phyloP scores from a whole-genome alignment of 441 rosid genomes.

The Erodium moschatum region DNA sequence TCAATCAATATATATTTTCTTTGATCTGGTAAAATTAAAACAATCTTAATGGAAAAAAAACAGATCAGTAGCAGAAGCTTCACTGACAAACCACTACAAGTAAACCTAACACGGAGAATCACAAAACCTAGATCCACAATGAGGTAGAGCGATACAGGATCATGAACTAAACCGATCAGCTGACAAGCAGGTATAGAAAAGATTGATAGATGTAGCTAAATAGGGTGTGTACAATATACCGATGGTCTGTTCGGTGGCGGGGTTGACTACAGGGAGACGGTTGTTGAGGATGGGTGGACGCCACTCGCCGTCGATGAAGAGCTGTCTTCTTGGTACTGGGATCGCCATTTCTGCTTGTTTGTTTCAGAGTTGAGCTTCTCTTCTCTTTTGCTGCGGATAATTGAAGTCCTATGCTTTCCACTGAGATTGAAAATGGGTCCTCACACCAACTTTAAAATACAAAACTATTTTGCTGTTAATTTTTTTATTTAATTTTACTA shows the following conservation, averaged over 20 bases:
- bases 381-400: no score
- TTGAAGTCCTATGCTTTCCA: no score
- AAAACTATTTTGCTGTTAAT: no score
- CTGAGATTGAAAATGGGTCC: no score
- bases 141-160: no score
- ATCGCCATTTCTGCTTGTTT: no score
- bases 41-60: neutral
- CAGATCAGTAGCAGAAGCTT: neutral
- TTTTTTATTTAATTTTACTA: no score
- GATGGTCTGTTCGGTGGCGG: conserved; percentile 67
- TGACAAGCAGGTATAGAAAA: conserved; percentile 13
- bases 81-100: neutral
- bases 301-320: conserved; percentile 87
- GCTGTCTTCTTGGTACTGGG: conserved; percentile 50
- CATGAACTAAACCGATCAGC: neutral
- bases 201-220: neutral
- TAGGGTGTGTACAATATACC: conserved; percentile 24
- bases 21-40: neutral
- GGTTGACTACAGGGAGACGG: conserved; percentile 68
- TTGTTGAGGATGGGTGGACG: conserved; percentile 53
- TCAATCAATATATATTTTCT: neutral
- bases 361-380: no score
- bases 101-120: no score
- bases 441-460: no score
- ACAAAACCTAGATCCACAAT: no score